Base-by-base conservation (phyloP, 345 rosid species). In the Boechera stricta region DNA sequence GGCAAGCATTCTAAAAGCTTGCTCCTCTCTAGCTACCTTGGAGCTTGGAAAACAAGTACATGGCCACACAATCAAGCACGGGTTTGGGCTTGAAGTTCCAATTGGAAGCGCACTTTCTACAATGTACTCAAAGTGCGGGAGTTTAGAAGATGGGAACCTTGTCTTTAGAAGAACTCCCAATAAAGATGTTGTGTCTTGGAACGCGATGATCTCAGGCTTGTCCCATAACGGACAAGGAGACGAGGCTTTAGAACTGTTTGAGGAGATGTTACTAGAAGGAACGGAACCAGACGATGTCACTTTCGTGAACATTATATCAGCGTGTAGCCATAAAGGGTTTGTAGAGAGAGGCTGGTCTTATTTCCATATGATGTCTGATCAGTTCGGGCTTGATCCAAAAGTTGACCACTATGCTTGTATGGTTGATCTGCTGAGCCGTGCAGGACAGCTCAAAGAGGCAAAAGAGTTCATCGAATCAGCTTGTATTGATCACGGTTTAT, bases 361-460 rank as follows among this genome's bases (percentile, higher is more conserved):
- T 81, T 89, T 93, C 75, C 59, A 80, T 31, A 81, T 82, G 85
- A 91, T 93, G 91, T 82, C 80, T 2, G 68, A 76, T 54, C 63
- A 60, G 28, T 83, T 85, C n/a, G 78, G 87, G 57, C 64, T 88
- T 9, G 67, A 64, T 65, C 92, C 91, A 51, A 85, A 79, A 59
- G 85, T 85, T n/a, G 93, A 90, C 60, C 97, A 93, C 72, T 83
- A 82, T 72, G 89, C 97, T 21, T 89, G 98, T 69, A 88, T 91
- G 91, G 92, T 93, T 12, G 95, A 89, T 81, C 75, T 93, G 54
- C 67, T 93, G 80, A 89, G 91, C 54, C 89, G 93, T 60, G 92
- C 93, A 68, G 97, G 91, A 61, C 84, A 79, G 71, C 83, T 91
- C 10, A 60, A 77, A 36, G 95, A 89, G 80, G 92, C 92, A 15